Evolutionary conservation across 345 rosid genomes (phyloP).

Genomic region (Populus davidiana): DNA sequence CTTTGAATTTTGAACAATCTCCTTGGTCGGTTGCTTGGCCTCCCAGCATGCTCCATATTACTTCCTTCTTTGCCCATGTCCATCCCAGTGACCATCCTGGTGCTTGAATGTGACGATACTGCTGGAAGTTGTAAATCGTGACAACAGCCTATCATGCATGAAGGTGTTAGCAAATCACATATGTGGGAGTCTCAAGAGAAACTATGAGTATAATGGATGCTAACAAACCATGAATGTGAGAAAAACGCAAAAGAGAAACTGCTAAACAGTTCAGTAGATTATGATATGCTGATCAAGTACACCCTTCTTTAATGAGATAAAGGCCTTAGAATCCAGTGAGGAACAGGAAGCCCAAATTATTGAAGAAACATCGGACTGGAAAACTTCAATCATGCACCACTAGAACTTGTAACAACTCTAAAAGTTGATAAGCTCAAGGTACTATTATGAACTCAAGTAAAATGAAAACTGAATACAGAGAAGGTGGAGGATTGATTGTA

Average conservation of each 20-base stretch:
- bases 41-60: constrained; percentile 75
- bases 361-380: not conserved
- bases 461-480: not conserved
- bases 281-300: not conserved
- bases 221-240: not conserved
- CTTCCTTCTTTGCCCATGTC: constrained; percentile 82
- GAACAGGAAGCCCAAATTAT: not conserved
- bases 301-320: not conserved
- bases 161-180: not conserved
- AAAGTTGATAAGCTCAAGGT: not conserved
- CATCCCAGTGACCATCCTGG: constrained; percentile 91
- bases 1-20: constrained; percentile 82
- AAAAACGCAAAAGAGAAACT: not conserved
- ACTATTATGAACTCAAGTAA: not conserved
- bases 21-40: constrained; percentile 85
- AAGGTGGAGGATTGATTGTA: not conserved
- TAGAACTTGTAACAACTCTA: no score
- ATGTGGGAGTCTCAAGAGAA: not conserved
- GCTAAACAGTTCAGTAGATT: not conserved
- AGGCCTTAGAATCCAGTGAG: not conserved
- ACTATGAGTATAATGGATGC: not conserved
- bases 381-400: not conserved
- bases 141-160: constrained; percentile 60
- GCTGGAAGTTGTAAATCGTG: constrained; percentile 73
- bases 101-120: constrained; percentile 72